phyloP scores from a whole-genome alignment of 2,329 filamentous ascomycete genomes.

The Canariomyces notabilis region DNA sequence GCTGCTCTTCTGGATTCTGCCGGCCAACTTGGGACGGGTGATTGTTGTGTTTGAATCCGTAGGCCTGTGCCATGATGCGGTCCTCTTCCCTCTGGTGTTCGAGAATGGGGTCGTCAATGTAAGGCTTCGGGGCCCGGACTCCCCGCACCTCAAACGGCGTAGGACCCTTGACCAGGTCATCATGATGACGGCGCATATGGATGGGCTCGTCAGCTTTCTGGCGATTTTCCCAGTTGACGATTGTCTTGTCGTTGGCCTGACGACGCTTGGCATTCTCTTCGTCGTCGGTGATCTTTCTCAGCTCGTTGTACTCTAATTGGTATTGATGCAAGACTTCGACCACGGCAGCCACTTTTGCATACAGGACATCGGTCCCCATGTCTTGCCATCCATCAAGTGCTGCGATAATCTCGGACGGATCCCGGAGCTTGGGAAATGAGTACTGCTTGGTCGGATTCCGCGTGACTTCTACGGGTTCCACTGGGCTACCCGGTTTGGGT shows the following conservation, averaged over 20 bases:
- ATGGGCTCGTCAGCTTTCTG: slow-evolving; percentile 27
- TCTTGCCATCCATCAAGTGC: slow-evolving; percentile 47
- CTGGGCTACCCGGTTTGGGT: slow-evolving; percentile 13
- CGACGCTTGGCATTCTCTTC: slow-evolving; percentile 53
- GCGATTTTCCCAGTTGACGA: slow-evolving; percentile 32
- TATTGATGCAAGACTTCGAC: slow-evolving; percentile 45
- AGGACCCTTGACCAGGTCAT: slow-evolving; percentile 40
- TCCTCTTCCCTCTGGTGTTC: slow-evolving; percentile 47
- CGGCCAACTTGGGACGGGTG: slow-evolving; percentile 52
- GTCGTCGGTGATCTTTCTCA: slow-evolving; percentile 50
- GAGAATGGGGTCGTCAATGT: slow-evolving; percentile 41
- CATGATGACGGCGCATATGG: slow-evolving; percentile 24
- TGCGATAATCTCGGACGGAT: slow-evolving; percentile 44
- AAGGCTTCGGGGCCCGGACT: slow-evolving; percentile 41
- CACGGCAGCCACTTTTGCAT: slow-evolving; percentile 39
- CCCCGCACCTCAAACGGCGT: slow-evolving; percentile 49
- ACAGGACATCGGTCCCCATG: slow-evolving; percentile 44
- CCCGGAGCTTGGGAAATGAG: slow-evolving; percentile 46
- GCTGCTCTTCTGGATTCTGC: slow-evolving; percentile 54
- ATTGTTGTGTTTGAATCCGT: slow-evolving; percentile 57
- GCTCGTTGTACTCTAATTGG: slow-evolving; percentile 49
- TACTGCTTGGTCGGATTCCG: slow-evolving; percentile 34
- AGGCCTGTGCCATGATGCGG: slow-evolving; percentile 53
- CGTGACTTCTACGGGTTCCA: slow-evolving; percentile 23
- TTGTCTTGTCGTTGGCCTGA: slow-evolving; percentile 40